Evolutionary conservation across 441 rosid genomes (phyloP), one percentile per base, ranked within the genome.

Genomic region (Syzygium malaccense): DNA sequence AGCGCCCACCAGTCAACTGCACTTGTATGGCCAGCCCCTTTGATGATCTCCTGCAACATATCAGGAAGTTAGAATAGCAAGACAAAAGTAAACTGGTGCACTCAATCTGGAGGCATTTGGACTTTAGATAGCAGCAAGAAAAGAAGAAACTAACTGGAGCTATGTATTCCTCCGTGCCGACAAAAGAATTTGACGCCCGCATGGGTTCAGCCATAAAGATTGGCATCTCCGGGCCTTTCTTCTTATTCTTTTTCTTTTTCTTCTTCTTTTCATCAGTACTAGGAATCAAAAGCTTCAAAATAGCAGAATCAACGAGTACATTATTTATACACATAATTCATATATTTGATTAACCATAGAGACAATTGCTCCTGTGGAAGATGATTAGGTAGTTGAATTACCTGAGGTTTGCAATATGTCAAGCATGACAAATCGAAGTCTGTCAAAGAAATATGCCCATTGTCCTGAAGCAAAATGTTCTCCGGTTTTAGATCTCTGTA

Each of bases 1-100:
- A 97, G 96, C 86, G 99, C 99, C 99, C 99, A 98, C 99, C 99
- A 98, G 91, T 98, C 99, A 87, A 96, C 99, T 85, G 99, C 99
- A 94, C 99, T 98, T 0, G 96, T 95, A 91, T 98, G 99, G 57
- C 99, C 99, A 80, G 97, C 96, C 25, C 97, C 99, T 88, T 91
- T 87, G 90, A 98, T 95, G 86, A 98, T 97, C 93, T 98, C 99
- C 99, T 98, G 93, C 89, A 87, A 92, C 51, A 56, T 37, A 33
- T 12, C 41, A 57, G 64, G 87, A 56, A 45, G 30, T 14, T 86
- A 60, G 62, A 68, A 51, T 30, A 1, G 26, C 28, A 91, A 68
- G 79, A 87, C 26, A 78, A 56, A 26, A 25, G 85, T 87, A 20
- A 51, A 6, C 53, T 10, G 37, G 51, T 19, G 54, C 55, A 78